These are phyloP conservation scores for Mortierella sp. DNA, from an alignment of 371 early-diverging fungal genomes.

Conservation along the genomic window DNA sequence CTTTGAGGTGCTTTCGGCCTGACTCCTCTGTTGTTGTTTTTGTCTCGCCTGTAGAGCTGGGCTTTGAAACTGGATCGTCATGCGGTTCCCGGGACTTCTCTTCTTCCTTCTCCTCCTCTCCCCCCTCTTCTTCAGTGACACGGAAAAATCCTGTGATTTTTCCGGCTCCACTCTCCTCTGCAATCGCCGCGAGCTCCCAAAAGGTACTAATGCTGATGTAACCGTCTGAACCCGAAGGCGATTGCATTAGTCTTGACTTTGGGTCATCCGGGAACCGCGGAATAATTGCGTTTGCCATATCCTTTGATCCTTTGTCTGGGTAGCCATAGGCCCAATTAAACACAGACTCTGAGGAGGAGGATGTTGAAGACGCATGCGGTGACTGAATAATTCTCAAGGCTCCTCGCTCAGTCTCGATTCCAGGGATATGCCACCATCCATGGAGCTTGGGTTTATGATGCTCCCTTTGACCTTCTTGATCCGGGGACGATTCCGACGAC, in stretches of 20 bases:
- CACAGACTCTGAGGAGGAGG: background rate
- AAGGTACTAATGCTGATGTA: slow-evolving; percentile 70
- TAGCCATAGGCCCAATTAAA: slow-evolving; percentile 44
- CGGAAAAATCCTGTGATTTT: slow-evolving; percentile 76
- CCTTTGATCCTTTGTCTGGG: slow-evolving; percentile 64
- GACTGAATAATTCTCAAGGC: slow-evolving; percentile 58
- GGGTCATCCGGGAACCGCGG: slow-evolving; percentile 89
- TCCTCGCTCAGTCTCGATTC: slow-evolving; percentile 61
- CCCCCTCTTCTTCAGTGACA: slow-evolving; percentile 21
- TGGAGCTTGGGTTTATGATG: slow-evolving; percentile 4
- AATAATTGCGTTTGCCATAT: slow-evolving; percentile 62
- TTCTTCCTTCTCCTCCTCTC: background rate
- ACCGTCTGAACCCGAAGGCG: slow-evolving; percentile 36
- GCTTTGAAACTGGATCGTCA: background rate
- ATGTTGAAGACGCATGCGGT: background rate
- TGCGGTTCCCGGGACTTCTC: background rate
- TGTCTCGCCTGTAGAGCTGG: background rate
- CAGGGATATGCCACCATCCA: slow-evolving; percentile 76
- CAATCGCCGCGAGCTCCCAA: slow-evolving; percentile 73
- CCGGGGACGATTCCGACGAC: background rate
- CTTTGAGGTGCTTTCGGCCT: background rate
- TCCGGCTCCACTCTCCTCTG: slow-evolving; percentile 84
- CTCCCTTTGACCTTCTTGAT: background rate
- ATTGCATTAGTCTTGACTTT: slow-evolving; percentile 69
- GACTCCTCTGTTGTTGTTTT: background rate